These are phyloP conservation scores for Mycena galericulata DNA, from an alignment of 768 basidiomycete genomes.

Conservation along the genomic window DNA sequence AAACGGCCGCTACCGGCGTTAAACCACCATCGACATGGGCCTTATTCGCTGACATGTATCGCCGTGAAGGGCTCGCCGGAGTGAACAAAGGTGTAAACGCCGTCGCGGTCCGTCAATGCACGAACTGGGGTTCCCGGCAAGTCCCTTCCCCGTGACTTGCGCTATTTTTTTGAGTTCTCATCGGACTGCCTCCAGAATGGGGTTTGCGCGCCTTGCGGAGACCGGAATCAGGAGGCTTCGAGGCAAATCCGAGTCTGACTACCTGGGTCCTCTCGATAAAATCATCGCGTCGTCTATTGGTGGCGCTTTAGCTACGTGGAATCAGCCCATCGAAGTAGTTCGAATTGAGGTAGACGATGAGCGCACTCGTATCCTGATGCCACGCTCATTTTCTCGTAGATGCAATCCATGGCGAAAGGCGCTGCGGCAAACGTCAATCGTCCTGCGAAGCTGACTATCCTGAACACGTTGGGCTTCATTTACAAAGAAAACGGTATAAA, in stretches of 20 bases:
- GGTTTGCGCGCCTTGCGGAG: constrained; percentile 95
- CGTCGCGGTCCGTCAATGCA: constrained; percentile 91
- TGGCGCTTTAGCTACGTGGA: constrained; percentile 98
- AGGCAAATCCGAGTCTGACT: constrained; percentile 84
- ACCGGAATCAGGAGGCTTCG: constrained; percentile 77
- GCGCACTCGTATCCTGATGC: background rate
- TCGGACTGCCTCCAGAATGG: constrained; percentile 71
- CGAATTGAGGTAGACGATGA: constrained; percentile 84
- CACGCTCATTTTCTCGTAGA: constrained; percentile 58
- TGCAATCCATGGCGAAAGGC: constrained; percentile 98
- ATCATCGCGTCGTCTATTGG: constrained; percentile 89
- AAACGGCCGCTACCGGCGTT: constrained; percentile 85
- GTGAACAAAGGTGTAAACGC: constrained; percentile 99
- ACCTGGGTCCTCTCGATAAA: constrained; percentile 83
- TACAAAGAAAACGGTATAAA: constrained; percentile 97
- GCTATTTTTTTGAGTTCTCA: constrained; percentile 20
- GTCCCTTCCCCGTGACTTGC: constrained; percentile 38
- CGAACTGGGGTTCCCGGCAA: constrained; percentile 93
- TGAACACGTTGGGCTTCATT: constrained; percentile 93
- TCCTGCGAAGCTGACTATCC: constrained; percentile 91
- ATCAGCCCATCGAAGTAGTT: constrained; percentile 98
- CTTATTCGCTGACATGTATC: constrained; percentile 95
- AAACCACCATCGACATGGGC: constrained; percentile 94
- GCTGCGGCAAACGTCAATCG: constrained; percentile 77
- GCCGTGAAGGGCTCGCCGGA: constrained; percentile 91